Base-by-base conservation (phyloP, 2,329 filamentous ascomycete species). In the Aspergillus latus region DNA sequence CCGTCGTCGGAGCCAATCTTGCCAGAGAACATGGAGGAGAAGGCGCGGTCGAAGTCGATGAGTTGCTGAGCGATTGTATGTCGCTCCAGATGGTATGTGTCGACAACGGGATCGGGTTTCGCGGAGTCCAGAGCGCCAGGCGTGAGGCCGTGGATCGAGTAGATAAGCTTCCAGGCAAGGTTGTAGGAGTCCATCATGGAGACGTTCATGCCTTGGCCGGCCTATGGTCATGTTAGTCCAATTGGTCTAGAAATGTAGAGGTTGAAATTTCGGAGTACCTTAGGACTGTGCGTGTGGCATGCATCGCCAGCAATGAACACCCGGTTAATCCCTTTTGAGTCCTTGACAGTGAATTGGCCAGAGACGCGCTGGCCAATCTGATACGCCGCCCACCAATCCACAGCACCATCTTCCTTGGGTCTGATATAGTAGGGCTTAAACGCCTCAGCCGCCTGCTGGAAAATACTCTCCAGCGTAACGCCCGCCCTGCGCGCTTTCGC, bases 171-270 rank as follows among this genome's bases (percentile, higher is more conserved):
- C 74, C 74, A 76, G 3, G 70, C 73, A 3, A 76, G 63, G 32
- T 77, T 76, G 65, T 72, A 70, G 0, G 68, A 73, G 60, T 77
- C 88, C 50, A 89, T 78, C 74, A 91, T 90, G 3, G 87, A 88
- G 0, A 88, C 88, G 67, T 91, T 91, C 88, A 91, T 91, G 30
- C 88, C 88, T 72, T 90, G 88, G 1, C 88, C 88, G 34, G 88
- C 88, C 77, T 76, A 13, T 11, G 34, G 10, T 37, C 5, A 13
- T 37, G 10, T 63, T 4, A 16, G 30, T 42, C 21, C 21, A 21
- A 28, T 21, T 21, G 39, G 4, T 16, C 21, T 5, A 11, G 45
- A 21, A 36, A 36, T 6, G 11, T 10, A 26, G 8, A 21, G 32
- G n/a, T 2, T 21, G 36, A 21, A 11, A 10, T 46, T 10, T n/a